Evolutionary conservation across 805 yeast genomes (phyloP), one percentile per base, ranked within the genome.

Genomic region (Maudiozyma turicensis): DNA sequence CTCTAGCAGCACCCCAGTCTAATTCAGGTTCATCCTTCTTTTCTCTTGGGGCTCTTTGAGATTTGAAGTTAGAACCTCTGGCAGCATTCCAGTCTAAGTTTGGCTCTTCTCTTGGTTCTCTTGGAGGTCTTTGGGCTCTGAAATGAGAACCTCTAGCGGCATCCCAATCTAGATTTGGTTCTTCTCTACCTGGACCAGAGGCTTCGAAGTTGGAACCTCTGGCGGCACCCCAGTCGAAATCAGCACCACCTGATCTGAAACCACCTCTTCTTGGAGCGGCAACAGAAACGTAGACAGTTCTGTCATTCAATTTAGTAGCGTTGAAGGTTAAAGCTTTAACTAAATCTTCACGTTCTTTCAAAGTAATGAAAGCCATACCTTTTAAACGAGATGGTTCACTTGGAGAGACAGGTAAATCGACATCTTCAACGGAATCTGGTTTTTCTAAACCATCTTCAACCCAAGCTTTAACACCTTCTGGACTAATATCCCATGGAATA

Each of bases 331-430:
- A 71, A 43, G 96, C 85, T 51, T 76, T 71, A 51, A 80, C 88
- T 58, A 91, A 77, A 58, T 83, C 86, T 50, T 84, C 90, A 62
- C 81, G 81, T 49, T 86, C 78, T 58, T 76, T 82, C 62, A 83
- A 87, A 55, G 90, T 89, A 52, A 91, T 81, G 66, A 88, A 91
- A 32, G 95, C 97, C 63, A 82, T 84, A 48, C 96, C 96, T 63
- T 83, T 84, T 74, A 86, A 74, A 61, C 82, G 79, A 37, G 86
- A 82, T 50, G 81, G 78, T 53, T 70, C 75, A 58, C 68, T 61
- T 58, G 65, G 59, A 67, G 86, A 95, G 61, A 72, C 76, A 56
- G 96, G 95, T 56, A 87, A 78, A 53, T 81, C 79, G 53, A 89
- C 73, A 48, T 80, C 82, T 43, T 73, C 70, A 49, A 86, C 78